Evolutionary conservation across 2,329 filamentous ascomycete genomes (phyloP).

Genomic region (Pseudogymnoascus sp.): DNA sequence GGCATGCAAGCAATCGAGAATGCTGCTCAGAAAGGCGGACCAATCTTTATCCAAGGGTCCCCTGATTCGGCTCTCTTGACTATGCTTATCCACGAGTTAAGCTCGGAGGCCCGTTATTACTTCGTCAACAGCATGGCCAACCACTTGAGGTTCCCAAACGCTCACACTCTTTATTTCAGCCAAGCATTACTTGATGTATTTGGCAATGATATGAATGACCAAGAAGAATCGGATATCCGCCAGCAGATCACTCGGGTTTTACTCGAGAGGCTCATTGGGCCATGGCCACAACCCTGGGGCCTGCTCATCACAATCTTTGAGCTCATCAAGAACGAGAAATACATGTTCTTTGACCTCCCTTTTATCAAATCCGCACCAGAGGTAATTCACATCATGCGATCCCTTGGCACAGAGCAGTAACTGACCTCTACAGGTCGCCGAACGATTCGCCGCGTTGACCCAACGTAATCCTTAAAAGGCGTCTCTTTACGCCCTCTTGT

Average conservation of each 20-base stretch:
- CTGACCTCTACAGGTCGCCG: neutral
- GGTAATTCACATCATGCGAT: conserved; percentile 41
- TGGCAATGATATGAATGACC: conserved; percentile 62
- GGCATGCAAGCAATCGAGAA: conserved; percentile 63
- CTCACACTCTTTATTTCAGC: conserved; percentile 88
- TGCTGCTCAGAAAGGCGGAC: conserved; percentile 49
- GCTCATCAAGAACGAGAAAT: conserved; percentile 83
- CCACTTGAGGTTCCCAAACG: conserved; percentile 84
- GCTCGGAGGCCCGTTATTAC: conserved; percentile 74
- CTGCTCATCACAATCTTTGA: conserved; percentile 82
- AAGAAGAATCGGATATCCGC: conserved; percentile 74
- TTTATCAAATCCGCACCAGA: conserved; percentile 88
- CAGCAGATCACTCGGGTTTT: conserved; percentile 87
- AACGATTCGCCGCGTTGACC: conserved; percentile 1
- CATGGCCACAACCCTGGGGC: conserved; percentile 94
- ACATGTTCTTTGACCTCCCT: conserved; percentile 84
- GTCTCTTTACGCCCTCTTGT: neutral
- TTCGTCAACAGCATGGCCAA: conserved; percentile 80
- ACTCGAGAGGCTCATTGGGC: conserved; percentile 78
- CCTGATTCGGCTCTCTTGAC: conserved; percentile 67
- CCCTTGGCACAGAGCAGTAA: neutral
- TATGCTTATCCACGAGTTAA: conserved; percentile 67
- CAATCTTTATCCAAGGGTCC: conserved; percentile 57
- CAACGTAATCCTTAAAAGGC: neutral
- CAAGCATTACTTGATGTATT: conserved; percentile 80